Evolutionary conservation across 129 eudicot genomes (phyloP), one percentile per base, ranked within the genome.

Genomic region (Flaveria robusta): DNA sequence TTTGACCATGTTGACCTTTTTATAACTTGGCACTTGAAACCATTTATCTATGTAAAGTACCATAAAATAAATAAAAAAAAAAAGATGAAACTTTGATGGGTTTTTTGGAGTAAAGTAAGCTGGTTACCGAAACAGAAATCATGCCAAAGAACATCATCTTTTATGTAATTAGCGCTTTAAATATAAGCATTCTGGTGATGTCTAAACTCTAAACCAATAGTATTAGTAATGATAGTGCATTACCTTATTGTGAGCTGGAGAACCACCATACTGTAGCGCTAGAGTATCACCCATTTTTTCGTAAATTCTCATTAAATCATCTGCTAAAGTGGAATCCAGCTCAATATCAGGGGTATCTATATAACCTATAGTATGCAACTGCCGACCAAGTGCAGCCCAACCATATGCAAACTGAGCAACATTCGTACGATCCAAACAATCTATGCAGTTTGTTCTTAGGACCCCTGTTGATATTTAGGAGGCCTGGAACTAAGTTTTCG

Each of bases 231-330:
- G 41, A 56, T 68, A 56, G n/a, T 19, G 72, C 41, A 16, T 64
- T 81, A 94, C 98, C 98, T 94, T 94, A 84, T 94, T 94, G 77
- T 94, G 98, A 39, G 98, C 98, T 42, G 97, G 96, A 80, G 98
- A 94, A 49, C 98, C 98, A 70, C 98, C 96, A 75, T 94, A 94
- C 65, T 94, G 98, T 24, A 94, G 70, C 8, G 98, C 96, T 81
- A 94, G 85, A 27, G 93, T 91, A 82, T 94, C 97, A 19, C 98
- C 98, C 98, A 94, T 94, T 47, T 80, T 90, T 82, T 94, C 97
- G 77, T 94, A 94, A 50, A 81, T 59, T 71, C 76, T 86, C 98
- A 91, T 94, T 55, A 94, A 77, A 76, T 83, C 84, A 75, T 87
- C 87, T 12, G 90, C 90, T 81, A 91, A 80, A 70, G 82, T 70